phyloP scores from a whole-genome alignment of 2,329 filamentous ascomycete species.

The Madurella fahalii region DNA sequence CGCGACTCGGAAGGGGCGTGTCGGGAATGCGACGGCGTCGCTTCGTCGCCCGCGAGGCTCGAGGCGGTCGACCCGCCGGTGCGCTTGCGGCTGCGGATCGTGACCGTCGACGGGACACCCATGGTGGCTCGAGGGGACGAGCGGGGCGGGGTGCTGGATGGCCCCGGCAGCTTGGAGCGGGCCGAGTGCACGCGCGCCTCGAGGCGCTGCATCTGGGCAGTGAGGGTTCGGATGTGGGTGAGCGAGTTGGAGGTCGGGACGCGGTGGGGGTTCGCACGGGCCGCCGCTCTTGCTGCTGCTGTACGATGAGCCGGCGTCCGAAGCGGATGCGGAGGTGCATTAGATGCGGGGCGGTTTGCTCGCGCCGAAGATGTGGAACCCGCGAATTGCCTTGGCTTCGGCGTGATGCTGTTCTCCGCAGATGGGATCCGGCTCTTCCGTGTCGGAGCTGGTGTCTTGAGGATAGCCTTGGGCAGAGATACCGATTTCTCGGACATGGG shows the following conservation, averaged over 20 bases:
- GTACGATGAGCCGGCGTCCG: conserved; percentile 40
- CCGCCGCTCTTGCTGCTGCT: conserved; percentile 12
- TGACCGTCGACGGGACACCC: conserved; percentile 53
- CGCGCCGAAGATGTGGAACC: conserved; percentile 34
- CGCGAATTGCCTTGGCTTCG: conserved; percentile 44
- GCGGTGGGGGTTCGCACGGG: conserved; percentile 45
- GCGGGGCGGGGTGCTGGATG: conserved; percentile 71
- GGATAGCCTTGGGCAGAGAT: conserved; percentile 35
- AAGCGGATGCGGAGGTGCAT: conserved; percentile 32
- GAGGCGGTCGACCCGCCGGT: conserved; percentile 54
- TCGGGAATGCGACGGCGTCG: conserved; percentile 43
- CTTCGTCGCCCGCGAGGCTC: conserved; percentile 44
- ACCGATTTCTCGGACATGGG: conserved; percentile 84
- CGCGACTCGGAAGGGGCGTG: conserved; percentile 26
- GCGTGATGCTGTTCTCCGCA: conserved; percentile 49
- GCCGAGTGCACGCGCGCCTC: conserved; percentile 90
- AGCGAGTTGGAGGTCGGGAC: conserved; percentile 66
- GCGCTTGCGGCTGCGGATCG: conserved; percentile 67
- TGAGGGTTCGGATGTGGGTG: conserved; percentile 87
- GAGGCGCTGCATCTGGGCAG: conserved; percentile 94
- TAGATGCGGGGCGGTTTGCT: conserved; percentile 39
- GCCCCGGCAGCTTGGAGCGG: conserved; percentile 84
- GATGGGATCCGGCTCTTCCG: conserved; percentile 53
- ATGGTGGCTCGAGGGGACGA: conserved; percentile 63
- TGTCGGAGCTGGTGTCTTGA: conserved; percentile 47